Base-by-base conservation (phyloP, 2,329 filamentous ascomycete species). In the Hysterium pulicare region DNA sequence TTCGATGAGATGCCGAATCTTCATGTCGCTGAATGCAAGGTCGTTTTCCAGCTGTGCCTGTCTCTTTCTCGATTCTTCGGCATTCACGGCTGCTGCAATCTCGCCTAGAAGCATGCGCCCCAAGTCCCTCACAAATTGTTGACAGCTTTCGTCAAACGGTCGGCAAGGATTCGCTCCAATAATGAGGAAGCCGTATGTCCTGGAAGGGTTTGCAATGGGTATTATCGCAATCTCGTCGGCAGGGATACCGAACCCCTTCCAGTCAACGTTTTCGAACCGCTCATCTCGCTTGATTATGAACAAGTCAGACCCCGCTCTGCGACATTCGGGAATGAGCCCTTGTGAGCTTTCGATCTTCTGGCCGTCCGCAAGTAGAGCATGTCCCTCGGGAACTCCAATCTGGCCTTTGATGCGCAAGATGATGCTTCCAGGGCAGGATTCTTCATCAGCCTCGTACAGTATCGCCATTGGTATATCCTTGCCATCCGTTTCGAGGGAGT, bases 141-240 rank as follows among this genome's bases (percentile, higher is more conserved):
- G 40, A 31, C 61, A 64, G 6, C 49, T 45, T 2, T 49, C 44
- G 33, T 68, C 65, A 34, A 59, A 58, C 1, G 56, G 55, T 13
- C 65, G 55, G 21, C 53, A 62, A 1, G 64, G 66, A 35, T 68
- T 69, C 1, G 64, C 59, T 0, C 64, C 67, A 4, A 63, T 45
- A 13, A 69, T 34, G 2, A 66, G 47, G 39, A 59, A 63, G 30
- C 59, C 59, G 33, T 57, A 57, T 3, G 59, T 38, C 17, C 47
- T 53, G 4, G 45, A 35, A 3, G 49, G 55, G 19, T 45, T 56
- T 24, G 48, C 49, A 33, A 64, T 51, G 28, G 62, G 59, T 13
- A 59, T 13, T 6, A 66, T 52, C 31, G 50, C 55, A 13, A 63
- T 53, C 23, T 55, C 49, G 33, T 54, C 49, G 1, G 59, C 50